Percentiles rank a stretch among this genome's conserved stretches.
Evolutionary conservation across 108 stramenopile species (phyloP).

Genomic region (Fragilariopsis cylindrus): DNA sequence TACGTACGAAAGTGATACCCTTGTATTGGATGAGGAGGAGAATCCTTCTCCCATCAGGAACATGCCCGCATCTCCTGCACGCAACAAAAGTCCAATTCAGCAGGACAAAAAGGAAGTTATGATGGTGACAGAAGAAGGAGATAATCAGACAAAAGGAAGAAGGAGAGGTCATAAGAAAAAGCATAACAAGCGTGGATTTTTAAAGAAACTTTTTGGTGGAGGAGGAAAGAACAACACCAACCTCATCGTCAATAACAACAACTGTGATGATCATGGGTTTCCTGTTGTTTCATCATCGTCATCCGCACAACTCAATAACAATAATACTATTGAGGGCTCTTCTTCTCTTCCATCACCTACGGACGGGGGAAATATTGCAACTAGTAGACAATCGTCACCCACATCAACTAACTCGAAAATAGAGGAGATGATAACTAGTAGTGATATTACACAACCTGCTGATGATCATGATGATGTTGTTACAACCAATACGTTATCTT

Average conservation of each 20-base stretch:
- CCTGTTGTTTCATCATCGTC: neutral
- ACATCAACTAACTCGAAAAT: neutral
- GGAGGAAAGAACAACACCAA: constrained; percentile 18
- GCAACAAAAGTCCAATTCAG: too few relatives aligned
- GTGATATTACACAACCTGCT: too few relatives aligned
- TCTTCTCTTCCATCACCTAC: neutral
- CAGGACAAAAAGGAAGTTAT: too few relatives aligned
- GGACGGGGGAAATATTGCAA: constrained; percentile 22
- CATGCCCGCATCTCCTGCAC: too few relatives aligned
- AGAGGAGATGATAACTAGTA: neutral
- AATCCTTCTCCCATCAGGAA: neutral
- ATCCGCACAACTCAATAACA: too few relatives aligned
- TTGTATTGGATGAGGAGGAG: constrained; percentile 13
- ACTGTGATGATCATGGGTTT: neutral
- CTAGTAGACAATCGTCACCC: neutral
- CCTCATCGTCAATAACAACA: neutral
- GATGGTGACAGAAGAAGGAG: too few relatives aligned
- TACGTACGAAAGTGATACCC: constrained; percentile 22
- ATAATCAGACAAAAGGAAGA: too few relatives aligned
- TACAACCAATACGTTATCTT: neutral
- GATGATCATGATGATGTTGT: neutral
- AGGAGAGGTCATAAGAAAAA: neutral
- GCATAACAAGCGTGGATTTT: constrained; percentile 36
- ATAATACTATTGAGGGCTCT: too few relatives aligned
- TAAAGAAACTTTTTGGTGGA: constrained; percentile 40